Base-by-base conservation (phyloP, 768 basidiomycete genomes). In the Serendipita sp. region DNA sequence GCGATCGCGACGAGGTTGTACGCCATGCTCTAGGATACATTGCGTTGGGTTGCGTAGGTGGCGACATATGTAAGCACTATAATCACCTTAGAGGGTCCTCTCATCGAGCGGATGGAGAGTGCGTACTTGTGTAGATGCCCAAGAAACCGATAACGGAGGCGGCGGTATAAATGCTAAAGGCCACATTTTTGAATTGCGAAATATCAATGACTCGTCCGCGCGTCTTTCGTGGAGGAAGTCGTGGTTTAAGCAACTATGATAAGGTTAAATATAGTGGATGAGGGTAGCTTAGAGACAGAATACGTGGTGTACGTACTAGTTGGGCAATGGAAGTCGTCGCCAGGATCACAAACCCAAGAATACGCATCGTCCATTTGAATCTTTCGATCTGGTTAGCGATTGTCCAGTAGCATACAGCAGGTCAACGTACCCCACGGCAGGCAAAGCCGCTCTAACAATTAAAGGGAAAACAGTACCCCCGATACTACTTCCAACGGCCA, bases 391-490 rank as follows among this genome's bases (percentile, higher is more conserved):
- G 28, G 34, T n/a, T 30, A 44, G 35, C 16, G 8, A 44, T 30
- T n/a, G 28, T 16, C n/a, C 36, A 44, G n/a, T 63, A 13, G 32
- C 65, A 64, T 35, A 13, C 2, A 44, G 15, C 28, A n/a, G 16
- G 0, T 41, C 5, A 11, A 62, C 67, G 16, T 46, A 68, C 67
- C 68, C 68, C 1, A 68, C 65, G 10, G 63, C 52, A 28, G 68
- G 68, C 32, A 69, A 44, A 18, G 68, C 68, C 16, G 64, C 63
- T 35, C 70, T 67, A 11, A 71, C 63, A 32, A 71, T 46, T 41
- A 74, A 69, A 2, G 74, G 74, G 23, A 73, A 66, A 23, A 74
- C 56, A 13, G 72, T 72, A 3, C 74, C 73, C 0, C 72, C 73
- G 7, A 72, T 34, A 23, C 65, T 64, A 23, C 64, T 65, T 3